Base-by-base conservation (phyloP, 2,329 filamentous ascomycete species). In the Aureobasidium melanogenum region DNA sequence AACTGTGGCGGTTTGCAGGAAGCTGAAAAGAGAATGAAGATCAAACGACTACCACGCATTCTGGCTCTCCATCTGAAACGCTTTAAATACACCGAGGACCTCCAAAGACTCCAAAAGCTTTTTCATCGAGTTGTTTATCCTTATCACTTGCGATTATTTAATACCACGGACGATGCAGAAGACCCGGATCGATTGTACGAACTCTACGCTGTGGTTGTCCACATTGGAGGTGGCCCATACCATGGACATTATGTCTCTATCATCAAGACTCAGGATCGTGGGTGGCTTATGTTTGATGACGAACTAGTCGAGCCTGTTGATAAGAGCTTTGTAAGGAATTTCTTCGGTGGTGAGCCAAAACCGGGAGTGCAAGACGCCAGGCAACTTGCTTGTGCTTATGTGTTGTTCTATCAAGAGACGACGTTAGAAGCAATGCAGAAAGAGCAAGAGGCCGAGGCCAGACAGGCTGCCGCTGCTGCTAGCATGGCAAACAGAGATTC, bases 21-120 rank as follows among this genome's bases (percentile, higher is more conserved):
- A 76, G 94, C 94, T 0, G 94, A 99, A 74, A 99, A 97, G 79
- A 85, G 94, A 65, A 99, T 99, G 94, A 99, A 97, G 79, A 93
- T 99, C 68, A 97, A 99, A 78, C 85, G 89, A 58, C 77, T 97
- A 70, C 94, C 94, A 4, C 91, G 90, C 70, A 91, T 99, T 63
- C 76, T 99, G 65, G 92, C 94, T 5, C 78, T 99, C 62, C 94
- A 99, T 71, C 77, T 99, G 64, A 99, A 99, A 76, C 85, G 94
- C 61, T 99, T 99, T 80, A 97, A 97, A 76, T 99, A 97, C 72
- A 97, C 93, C 2, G 94, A 97, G 71, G 93, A 97, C 73, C 84
- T 95, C 70, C 94, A 92, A 66, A 85, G 92, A 60, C 77, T 99
- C 64, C 92, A 97, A 73, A 99, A 99, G 75, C 82, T 99, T 46